phyloP scores from a whole-genome alignment of 2,329 filamentous ascomycete genomes.

The Cytospora paraplurivora region DNA sequence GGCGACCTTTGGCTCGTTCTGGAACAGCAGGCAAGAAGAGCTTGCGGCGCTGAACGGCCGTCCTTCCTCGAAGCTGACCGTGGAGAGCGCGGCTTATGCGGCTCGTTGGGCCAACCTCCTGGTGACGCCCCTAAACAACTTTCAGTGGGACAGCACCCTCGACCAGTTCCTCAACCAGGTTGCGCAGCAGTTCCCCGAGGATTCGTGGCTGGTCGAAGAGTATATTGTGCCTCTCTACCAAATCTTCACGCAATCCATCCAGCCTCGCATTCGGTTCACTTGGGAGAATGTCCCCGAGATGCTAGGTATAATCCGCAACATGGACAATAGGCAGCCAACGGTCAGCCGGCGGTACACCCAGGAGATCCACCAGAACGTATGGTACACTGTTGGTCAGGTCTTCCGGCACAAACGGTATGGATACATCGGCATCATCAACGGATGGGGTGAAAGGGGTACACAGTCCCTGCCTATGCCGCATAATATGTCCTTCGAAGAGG shows the following conservation, averaged over 20 bases:
- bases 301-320: constrained; percentile 45
- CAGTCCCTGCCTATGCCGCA: constrained; percentile 35
- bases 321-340: constrained; percentile 46
- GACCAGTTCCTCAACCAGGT: constrained; percentile 66
- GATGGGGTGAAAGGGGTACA: constrained; percentile 66
- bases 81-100: constrained; percentile 66
- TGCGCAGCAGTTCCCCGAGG: constrained; percentile 67
- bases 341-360: constrained; percentile 39
- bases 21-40: constrained; percentile 33
- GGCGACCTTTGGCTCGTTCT: constrained; percentile 62
- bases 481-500: constrained; percentile 31
- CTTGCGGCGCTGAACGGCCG: constrained; percentile 50
- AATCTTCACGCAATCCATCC: constrained; percentile 39
- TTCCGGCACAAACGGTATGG: constrained; percentile 81
- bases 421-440: constrained; percentile 80
- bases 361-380: constrained; percentile 47
- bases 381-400: constrained; percentile 76
- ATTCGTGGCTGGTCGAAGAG: constrained; percentile 70
- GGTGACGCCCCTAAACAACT: constrained; percentile 49
- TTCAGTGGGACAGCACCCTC: constrained; percentile 63
- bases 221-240: constrained; percentile 67
- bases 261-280: constrained; percentile 35
- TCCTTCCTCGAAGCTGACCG: constrained; percentile 50
- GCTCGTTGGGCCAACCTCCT: constrained; percentile 71
- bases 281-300: constrained; percentile 43